Conservation (phyloP, 768 basidiomycete species). For the Boletales sp. region DNA sequence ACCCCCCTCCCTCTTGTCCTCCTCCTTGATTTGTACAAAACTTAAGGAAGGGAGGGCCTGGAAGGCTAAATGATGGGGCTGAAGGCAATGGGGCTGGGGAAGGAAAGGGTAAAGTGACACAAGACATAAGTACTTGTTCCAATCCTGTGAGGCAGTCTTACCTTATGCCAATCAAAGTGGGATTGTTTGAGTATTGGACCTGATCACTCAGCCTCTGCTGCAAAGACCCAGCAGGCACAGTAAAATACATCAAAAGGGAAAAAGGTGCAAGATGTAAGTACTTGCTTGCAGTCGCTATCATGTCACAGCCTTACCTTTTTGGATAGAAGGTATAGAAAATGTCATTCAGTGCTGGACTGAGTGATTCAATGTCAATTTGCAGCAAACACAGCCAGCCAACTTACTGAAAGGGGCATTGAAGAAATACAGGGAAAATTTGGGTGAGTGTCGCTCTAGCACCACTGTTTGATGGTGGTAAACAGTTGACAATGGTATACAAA, state of each 20-base stretch:
- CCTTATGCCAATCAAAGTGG: not conserved
- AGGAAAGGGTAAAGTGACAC: not conserved
- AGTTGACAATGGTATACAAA: not conserved
- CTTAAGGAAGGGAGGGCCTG: not conserved
- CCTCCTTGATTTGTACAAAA: not conserved
- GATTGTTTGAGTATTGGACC: too few relatives aligned
- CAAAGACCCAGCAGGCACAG: too few relatives aligned
- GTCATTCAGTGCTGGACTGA: not conserved
- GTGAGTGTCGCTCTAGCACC: not conserved
- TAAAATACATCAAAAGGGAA: too few relatives aligned
- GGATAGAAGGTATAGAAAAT: not conserved
- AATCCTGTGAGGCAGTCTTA: too few relatives aligned
- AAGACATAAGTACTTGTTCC: not conserved
- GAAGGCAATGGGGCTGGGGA: not conserved
- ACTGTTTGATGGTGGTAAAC: not conserved
- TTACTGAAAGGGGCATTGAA: not conserved
- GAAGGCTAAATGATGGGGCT: too few relatives aligned
- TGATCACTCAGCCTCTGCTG: too few relatives aligned
- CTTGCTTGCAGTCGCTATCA: not conserved
- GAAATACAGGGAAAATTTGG: not conserved
- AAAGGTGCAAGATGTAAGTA: too few relatives aligned
- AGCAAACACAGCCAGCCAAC: too few relatives aligned
- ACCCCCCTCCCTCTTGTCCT: not conserved
- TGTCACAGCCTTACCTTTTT: not conserved
- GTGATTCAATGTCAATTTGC: too few relatives aligned